Base-by-base conservation (phyloP, 495 filamentous ascomycete species). In the Hamigera avellanea region DNA sequence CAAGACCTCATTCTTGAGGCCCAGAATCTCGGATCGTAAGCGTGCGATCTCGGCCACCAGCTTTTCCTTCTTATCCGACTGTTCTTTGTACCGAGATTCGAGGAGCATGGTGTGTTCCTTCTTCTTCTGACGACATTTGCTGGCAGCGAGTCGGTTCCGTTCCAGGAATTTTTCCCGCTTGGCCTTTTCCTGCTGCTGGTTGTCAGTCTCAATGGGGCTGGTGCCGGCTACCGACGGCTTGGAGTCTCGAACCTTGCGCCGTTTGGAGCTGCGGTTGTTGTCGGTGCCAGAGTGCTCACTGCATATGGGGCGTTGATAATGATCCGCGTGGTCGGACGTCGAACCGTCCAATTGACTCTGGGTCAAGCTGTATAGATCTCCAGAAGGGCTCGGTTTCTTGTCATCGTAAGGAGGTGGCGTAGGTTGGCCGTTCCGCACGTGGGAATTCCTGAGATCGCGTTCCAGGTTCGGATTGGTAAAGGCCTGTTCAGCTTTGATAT, bases 81-180 rank as follows among this genome's bases (percentile, higher is more conserved):
- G 53, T 16, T 63, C 53, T 9, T 62, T 61, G 28, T 49, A 57
- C 2, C 45, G 50, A 2, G 32, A 43, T 42, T 83, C 75, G 2
- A 84, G 60, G 17, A 73, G 67, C 27, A 72, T 60, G 6, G 78
- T 76, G 54, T 75, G 79, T 43, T 78, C 73, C 52, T 89, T 93
- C 59, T 91, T 89, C 67, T 88, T 89, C 52, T 81, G 76, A 2
- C 86, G 75, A 50, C 86, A 93, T 46, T 93, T 94, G 56, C 75
- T 84, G 0, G 86, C 86, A 4, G 86, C 86, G 3, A 87, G 52
- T 3, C 86, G 75, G 48, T 94, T 94, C 16, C 83, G 75, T 49
- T 91, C 82, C 18, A 91, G 68, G 50, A 84, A 77, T 66, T 64
- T 62, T 19, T 57, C 56, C 8, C 61, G 53, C 34, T 62, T 60